Conservation (phyloP, 805 yeast genomes). For the Wickerhamiella domercqiae region DNA sequence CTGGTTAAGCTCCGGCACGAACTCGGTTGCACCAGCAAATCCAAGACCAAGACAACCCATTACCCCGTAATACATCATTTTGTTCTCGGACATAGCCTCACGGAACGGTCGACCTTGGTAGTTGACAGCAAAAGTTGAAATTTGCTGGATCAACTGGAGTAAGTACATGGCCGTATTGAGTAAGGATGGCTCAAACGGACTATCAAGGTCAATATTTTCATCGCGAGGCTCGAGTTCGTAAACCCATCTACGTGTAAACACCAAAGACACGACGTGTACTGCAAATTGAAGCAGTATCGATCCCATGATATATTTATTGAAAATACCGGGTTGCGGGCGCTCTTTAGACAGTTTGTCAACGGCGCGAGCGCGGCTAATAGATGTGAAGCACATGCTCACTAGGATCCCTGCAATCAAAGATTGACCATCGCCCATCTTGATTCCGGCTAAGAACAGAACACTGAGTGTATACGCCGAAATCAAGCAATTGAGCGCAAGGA, state of each 20-base stretch:
- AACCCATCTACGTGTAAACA: constrained; percentile 71
- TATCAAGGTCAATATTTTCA: constrained; percentile 75
- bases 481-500: constrained; percentile 89
- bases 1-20: constrained; percentile 85
- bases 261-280: constrained; percentile 66
- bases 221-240: constrained; percentile 85
- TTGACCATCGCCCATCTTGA: constrained; percentile 95
- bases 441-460: constrained; percentile 90
- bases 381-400: constrained; percentile 84
- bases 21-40: constrained; percentile 82
- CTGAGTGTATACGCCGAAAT: constrained; percentile 92
- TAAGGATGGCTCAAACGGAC: constrained; percentile 73
- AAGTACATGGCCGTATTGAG: constrained; percentile 92
- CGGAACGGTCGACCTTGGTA: constrained; percentile 96
- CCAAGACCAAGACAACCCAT: constrained; percentile 83
- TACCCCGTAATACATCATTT: constrained; percentile 93
- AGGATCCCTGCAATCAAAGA: constrained; percentile 92
- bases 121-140: constrained; percentile 93
- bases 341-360: constrained; percentile 75
- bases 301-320: constrained; percentile 92
- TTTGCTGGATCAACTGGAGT: constrained; percentile 89
- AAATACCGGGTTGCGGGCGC: constrained; percentile 96
- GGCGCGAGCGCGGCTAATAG: constrained; percentile 88
- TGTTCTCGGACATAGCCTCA: constrained; percentile 76
- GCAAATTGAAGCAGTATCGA: constrained; percentile 95